Evolutionary conservation across 805 yeast species (phyloP).

Genomic region (Vanderwaltozyma verrucispora): DNA sequence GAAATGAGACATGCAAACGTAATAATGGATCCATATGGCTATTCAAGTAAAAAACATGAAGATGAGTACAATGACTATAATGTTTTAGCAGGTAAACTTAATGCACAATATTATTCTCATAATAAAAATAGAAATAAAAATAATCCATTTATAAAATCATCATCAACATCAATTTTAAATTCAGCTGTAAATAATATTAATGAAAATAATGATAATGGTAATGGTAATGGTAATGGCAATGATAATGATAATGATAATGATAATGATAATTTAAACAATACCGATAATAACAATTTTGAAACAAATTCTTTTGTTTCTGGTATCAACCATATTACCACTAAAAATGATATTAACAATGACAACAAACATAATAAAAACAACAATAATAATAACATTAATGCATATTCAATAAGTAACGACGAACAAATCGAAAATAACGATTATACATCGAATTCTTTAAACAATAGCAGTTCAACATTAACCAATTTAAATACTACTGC

Average conservation of each 20-base stretch:
- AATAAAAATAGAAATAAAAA: neutral
- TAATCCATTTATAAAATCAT: neutral
- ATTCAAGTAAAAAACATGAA: slow-evolving; percentile 7
- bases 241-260: neutral
- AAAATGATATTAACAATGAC: neutral
- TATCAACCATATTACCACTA: too few relatives aligned
- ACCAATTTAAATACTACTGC: neutral
- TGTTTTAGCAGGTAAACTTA: slow-evolving; percentile 28
- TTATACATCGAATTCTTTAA: neutral
- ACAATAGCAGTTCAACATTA: slow-evolving; percentile 2
- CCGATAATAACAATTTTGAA: neutral
- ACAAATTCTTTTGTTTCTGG: too few relatives aligned
- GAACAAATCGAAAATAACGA: neutral
- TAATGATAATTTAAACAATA: too few relatives aligned
- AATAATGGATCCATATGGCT: slow-evolving; percentile 19
- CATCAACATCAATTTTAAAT: neutral
- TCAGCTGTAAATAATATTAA: neutral
- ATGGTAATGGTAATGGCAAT: neutral
- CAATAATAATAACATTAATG: neutral
- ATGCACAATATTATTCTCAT: slow-evolving; percentile 25
- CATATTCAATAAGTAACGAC: slow-evolving; percentile 1
- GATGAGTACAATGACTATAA: slow-evolving; percentile 26
- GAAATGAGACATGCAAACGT: slow-evolving; percentile 18
- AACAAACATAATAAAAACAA: neutral
- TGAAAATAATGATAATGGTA: neutral